Base-by-base conservation (phyloP, 2,329 filamentous ascomycete genomes). In the Penicillium sp. region DNA sequence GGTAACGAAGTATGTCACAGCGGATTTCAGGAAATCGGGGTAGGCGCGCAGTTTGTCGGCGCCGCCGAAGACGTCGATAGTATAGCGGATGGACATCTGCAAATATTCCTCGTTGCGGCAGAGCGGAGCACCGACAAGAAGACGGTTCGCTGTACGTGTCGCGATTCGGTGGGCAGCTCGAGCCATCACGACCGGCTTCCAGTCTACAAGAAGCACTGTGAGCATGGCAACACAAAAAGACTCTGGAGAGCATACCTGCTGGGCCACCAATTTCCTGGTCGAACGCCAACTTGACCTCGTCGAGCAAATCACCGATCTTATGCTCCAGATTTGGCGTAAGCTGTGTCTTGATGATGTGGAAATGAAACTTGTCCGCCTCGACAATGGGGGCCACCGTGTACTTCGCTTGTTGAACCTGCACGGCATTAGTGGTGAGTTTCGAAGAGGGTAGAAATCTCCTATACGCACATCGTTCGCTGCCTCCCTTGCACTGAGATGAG, bases 31-130 rank as follows among this genome's bases (percentile, higher is more conserved):
- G 1, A 60, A 31, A 3, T 41, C 26, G 1, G 66, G 65, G 46
- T 46, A 64, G 1, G 60, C 54, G 2, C 60, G 64, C 11, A 68
- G 57, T 1, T 49, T n/a, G 1, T 51, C 21, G 1, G 55, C 57
- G 0, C 65, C 62, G 6, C 31, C 31, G 41, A 68, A 69, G 3
- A 65, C 53, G n/a, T 71, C 64, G 41, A 68, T 62, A 3, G 66
- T 68, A 31, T 71, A 73, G 48, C 64, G 62, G 23, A 70, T 66
- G 1, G 71, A 67, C 11, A 71, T 67, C n/a, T 66, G 49, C 15
- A 71, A 62, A 69, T 70, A 72, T 7, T 70, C 64, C 19, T 65
- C 47, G 21, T 73, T 63, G 4, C 62, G 64, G 58, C 65, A 66
- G 50, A 69, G 31, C 31, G 31, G 31, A 9, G 31, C 31, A 11